Evolutionary conservation across 2,329 filamentous ascomycete species (phyloP).

Genomic region (Colletotrichum euphorbiae): DNA sequence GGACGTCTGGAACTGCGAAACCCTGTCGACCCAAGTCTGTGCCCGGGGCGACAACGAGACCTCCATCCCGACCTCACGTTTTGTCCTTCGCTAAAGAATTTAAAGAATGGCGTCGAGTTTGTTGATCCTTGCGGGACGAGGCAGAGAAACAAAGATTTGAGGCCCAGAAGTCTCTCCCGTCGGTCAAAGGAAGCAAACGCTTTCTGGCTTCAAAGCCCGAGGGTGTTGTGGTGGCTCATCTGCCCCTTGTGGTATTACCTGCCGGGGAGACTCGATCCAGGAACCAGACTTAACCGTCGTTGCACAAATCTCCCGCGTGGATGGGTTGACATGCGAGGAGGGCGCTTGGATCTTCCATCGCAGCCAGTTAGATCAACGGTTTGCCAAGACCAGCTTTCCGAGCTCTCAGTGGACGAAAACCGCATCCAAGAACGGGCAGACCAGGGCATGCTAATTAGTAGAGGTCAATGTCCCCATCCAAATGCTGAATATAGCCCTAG

Average conservation of each 20-base stretch:
- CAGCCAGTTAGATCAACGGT: conserved; percentile 15
- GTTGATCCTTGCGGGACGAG: conserved; percentile 9
- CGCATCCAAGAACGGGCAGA: conserved; percentile 15
- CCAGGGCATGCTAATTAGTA: conserved; percentile 21
- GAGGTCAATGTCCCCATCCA: conserved; percentile 29
- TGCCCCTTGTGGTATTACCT: conserved; percentile 16
- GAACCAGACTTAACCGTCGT: conserved; percentile 21
- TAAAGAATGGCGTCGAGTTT: conserved; percentile 17
- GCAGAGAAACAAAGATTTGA: not conserved
- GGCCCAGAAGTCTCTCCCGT: conserved; percentile 9
- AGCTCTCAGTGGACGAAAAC: conserved; percentile 28
- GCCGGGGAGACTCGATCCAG: conserved; percentile 19
- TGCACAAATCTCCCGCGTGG: conserved; percentile 27
- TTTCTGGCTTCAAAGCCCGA: not conserved
- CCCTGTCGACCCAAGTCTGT: conserved; percentile 8
- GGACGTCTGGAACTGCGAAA: conserved; percentile 5
- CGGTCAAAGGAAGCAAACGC: not conserved
- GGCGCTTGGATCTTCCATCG: conserved; percentile 18
- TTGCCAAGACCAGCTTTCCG: conserved; percentile 20
- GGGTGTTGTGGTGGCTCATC: conserved; percentile 2
- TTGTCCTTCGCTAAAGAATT: not conserved
- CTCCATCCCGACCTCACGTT: conserved; percentile 3
- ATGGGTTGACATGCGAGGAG: conserved; percentile 31
- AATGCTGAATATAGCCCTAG: conserved; percentile 35
- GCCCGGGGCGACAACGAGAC: conserved; percentile 20